Base-by-base conservation (phyloP, 345 rosid species). In the Xanthoceras sorbifolium region DNA sequence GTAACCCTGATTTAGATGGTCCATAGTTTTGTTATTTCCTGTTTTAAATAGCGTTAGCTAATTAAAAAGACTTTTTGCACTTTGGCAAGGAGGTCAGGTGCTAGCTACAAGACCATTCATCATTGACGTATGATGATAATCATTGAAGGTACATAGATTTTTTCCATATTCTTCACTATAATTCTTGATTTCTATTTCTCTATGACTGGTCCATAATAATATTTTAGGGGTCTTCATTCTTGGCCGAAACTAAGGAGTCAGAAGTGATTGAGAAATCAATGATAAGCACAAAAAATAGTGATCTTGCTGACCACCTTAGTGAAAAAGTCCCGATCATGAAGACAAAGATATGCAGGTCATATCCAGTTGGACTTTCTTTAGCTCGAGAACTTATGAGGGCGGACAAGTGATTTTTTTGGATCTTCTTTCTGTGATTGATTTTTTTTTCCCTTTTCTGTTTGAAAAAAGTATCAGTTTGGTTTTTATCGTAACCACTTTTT, bases 221-320 rank as follows among this genome's bases (percentile, higher is more conserved):
- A 65, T 84, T 76, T 72, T 89, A 95, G n/a, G 98, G 99, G 98
- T 40, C 91, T 95, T 67, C 87, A 82, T 93, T 90, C 79, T 82
- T 93, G 26, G 82, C 94, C 0, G 92, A 91, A 76, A 81, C 82
- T 23, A 74, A 83, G n/a, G 86, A 81, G 76, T 59, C 71, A 14
- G 60, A 28, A 1, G 34, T 46, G 9, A 81, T 44, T 69, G 87
- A 81, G 23, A 84, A 86, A 77, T 69, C 83, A 14, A 60, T 71
- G 18, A 57, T 78, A 0, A 72, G 57, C 69, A 55, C 63, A 3
- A 81, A 72, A 48, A 74, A 79, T 84, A 78, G 69, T 50, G 81
- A 79, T 59, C 25, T 76, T 22, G 78, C 71, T 57, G 79, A 57
- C 77, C 44, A 75, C 18, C 25, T 78, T 22, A 77, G 68, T 23